Conservation (phyloP, 139 green algal genomes). For the Coelastrella sp. region DNA sequence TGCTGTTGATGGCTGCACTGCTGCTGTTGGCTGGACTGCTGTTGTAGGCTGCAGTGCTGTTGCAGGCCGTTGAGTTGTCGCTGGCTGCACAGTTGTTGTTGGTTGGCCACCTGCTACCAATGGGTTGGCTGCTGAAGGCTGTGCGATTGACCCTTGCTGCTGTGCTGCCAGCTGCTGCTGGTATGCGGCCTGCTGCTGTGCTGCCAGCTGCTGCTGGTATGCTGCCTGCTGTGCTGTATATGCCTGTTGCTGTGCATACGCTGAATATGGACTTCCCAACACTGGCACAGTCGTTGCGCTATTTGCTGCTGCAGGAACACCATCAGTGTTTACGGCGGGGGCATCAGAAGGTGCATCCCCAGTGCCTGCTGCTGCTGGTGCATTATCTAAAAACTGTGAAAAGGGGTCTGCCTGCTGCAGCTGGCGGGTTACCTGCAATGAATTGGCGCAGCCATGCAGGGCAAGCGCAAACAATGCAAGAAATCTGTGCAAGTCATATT, state of each 20-base stretch:
- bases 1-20: conserved; percentile 3
- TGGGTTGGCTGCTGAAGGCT: not conserved
- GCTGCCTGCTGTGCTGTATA: conserved; percentile 17
- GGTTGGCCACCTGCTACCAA: not conserved
- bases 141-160: not conserved
- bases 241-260: conserved; percentile 27
- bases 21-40: not conserved
- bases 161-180: conserved; percentile 31
- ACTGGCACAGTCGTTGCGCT: conserved; percentile 35
- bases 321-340: conserved; percentile 14
- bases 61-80: not conserved
- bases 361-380: not conserved
- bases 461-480: no score
- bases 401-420: conserved; percentile 30
- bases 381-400: not conserved
- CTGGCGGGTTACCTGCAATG: not conserved
- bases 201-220: conserved; percentile 29
- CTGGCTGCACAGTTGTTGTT: not conserved
- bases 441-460: no score
- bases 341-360: not conserved
- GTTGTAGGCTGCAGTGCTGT: not conserved
- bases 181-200: conserved; percentile 28
- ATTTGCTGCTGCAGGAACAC: conserved; percentile 17
- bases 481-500: no score
- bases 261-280: conserved; percentile 2